Base-by-base conservation (phyloP, 495 filamentous ascomycete species). In the Aspergillus ostianus region DNA sequence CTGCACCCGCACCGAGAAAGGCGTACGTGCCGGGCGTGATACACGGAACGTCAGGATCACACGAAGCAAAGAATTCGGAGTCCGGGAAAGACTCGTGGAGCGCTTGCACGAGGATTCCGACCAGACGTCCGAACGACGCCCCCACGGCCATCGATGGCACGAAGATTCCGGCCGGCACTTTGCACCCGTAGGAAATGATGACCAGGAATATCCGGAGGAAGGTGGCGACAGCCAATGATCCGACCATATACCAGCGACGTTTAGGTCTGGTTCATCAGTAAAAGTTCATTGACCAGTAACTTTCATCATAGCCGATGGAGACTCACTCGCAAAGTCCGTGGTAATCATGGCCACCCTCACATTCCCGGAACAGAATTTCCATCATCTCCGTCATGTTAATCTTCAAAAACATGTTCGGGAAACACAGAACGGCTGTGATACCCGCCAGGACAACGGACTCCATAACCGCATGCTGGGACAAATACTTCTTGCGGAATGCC, bases 361-460 rank as follows among this genome's bases (percentile, higher is more conserved):
- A 98, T 75, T 98, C 95, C 13, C 87, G 82, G 71, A 98, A 98
- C 2, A 98, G 77, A 60, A 96, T 96, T 72, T 97, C 92, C 94
- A 98, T 98, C 77, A 91, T 96, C 74, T 97, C 92, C 0, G 94
- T 97, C 94, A 98, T 98, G 73, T 98, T 96, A 66, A 98, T 97
- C 62, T 90, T 84, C 53, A 98, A 71, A 65, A 98, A 98, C 73
- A 90, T 92, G 70, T 98, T 98, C 1, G 92, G 94, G 66, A 93
- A 98, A 75, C 94, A 98, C 7, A 98, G 79, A 54, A 98, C 79
- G 4, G 93, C 95, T 12, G 94, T 98, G 8, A 85, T 80, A 1
- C 84, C 84, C 3, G 94, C 93, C 55, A 98, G 79, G 41, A 96
- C 68, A 1, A 91, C 91, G 7, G 91, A 87, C 73, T 98, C 94